Percentiles rank a stretch among this genome's conserved stretches.
Conservation (phyloP, 2,329 filamentous ascomycete species). For the Leptographium lundbergii region DNA sequence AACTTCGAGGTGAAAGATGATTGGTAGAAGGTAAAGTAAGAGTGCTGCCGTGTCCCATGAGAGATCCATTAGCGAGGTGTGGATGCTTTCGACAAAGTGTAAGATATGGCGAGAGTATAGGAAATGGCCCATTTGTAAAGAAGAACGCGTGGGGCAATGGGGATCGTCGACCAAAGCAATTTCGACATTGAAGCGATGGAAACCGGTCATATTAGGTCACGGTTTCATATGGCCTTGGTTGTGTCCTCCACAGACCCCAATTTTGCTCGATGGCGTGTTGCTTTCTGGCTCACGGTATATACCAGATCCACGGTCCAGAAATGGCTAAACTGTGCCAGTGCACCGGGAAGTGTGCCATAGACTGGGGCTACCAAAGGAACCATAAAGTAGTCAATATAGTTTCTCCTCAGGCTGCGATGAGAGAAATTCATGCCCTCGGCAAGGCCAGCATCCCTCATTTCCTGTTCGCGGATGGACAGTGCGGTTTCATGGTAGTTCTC, state of each 20-base stretch:
- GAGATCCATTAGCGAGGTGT: too few relatives aligned
- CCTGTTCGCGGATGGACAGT: slow-evolving; percentile 45
- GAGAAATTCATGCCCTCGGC: slow-evolving; percentile 55
- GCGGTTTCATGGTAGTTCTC: slow-evolving; percentile 53
- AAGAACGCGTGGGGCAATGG: too few relatives aligned
- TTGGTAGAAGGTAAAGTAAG: too few relatives aligned
- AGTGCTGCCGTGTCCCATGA: too few relatives aligned
- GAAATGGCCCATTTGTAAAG: too few relatives aligned
- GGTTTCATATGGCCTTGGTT: neutral
- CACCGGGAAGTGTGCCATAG: slow-evolving; percentile 54
- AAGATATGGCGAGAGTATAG: too few relatives aligned
- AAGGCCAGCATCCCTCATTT: slow-evolving; percentile 54
- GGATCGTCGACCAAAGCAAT: too few relatives aligned
- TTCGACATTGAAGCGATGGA: too few relatives aligned
- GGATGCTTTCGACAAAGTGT: too few relatives aligned
- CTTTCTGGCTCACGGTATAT: slow-evolving; percentile 62
- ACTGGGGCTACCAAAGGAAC: slow-evolving; percentile 56
- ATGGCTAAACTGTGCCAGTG: slow-evolving; percentile 56
- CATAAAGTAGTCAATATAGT: slow-evolving; percentile 49
- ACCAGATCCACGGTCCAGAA: slow-evolving; percentile 58
- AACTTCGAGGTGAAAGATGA: too few relatives aligned
- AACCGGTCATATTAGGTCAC: too few relatives aligned
- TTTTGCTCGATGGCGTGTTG: slow-evolving; percentile 37
- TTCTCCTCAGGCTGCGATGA: slow-evolving; percentile 39
- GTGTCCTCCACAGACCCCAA: slow-evolving; percentile 16